phyloP scores from a whole-genome alignment of 1,139 yeast species.

The Candida sojae region DNA sequence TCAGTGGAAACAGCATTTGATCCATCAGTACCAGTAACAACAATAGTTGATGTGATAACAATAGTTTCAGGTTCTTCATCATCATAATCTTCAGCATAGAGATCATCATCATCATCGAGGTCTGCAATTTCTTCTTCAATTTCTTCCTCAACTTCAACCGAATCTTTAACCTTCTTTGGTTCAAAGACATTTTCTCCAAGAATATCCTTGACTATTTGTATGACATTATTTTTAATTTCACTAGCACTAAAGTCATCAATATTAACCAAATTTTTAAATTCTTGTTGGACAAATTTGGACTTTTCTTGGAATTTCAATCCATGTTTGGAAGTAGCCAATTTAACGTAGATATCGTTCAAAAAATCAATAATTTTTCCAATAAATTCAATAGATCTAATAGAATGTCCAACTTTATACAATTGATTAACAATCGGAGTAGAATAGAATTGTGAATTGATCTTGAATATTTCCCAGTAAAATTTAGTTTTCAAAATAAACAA shows the following conservation, averaged over 20 bases:
- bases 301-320: slow-evolving; percentile 18
- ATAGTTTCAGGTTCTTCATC: slow-evolving; percentile 26
- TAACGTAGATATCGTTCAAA: slow-evolving; percentile 5
- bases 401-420: neutral
- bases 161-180: slow-evolving; percentile 12
- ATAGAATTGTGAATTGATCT: slow-evolving; percentile 1
- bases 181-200: slow-evolving; percentile 14
- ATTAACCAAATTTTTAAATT: slow-evolving; percentile 29
- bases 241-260: slow-evolving; percentile 18
- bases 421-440: slow-evolving; percentile 3
- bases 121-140: too few relatives aligned
- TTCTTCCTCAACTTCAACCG: slow-evolving; percentile 13
- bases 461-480: neutral
- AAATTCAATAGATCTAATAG: slow-evolving; percentile 4
- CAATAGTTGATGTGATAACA: slow-evolving; percentile 31
- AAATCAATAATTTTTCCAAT: slow-evolving; percentile 5
- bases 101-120: slow-evolving; percentile 7
- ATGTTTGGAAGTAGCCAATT: slow-evolving; percentile 11
- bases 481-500: slow-evolving; percentile 2
- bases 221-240: slow-evolving; percentile 16
- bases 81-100: slow-evolving; percentile 14
- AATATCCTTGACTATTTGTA: slow-evolving; percentile 25
- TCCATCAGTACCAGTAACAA: slow-evolving; percentile 22
- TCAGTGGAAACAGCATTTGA: slow-evolving; percentile 8
- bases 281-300: slow-evolving; percentile 27